phyloP scores from a whole-genome alignment of 106 monocot species.

The Xerophyta viscosa region DNA sequence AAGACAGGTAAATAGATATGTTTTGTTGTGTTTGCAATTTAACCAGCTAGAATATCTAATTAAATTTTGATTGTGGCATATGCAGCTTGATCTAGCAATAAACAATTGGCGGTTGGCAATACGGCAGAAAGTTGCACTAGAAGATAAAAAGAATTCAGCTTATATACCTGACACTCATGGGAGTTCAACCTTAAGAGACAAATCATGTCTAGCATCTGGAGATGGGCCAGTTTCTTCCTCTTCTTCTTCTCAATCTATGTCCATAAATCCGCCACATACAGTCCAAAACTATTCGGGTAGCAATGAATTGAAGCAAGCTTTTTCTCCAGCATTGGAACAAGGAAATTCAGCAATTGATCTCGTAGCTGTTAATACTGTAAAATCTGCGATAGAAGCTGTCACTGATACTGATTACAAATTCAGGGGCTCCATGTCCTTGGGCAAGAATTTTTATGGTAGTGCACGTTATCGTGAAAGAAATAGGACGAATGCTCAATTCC shows the following conservation, averaged over 20 bases:
- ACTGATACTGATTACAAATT: constrained; percentile 3
- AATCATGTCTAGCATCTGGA: background rate
- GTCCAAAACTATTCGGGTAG: background rate
- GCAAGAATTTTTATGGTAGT: background rate
- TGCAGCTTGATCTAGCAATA: constrained; percentile 33
- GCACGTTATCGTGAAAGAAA: constrained; percentile 15
- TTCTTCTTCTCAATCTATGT: background rate
- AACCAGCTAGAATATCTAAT: background rate
- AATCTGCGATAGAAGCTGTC: background rate
- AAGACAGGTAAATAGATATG: constrained; percentile 13
- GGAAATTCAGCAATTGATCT: constrained; percentile 2
- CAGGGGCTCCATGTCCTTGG: background rate
- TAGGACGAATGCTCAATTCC: background rate
- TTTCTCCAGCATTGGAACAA: background rate
- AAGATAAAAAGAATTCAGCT: background rate
- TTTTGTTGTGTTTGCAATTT: background rate
- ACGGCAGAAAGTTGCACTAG: constrained; percentile 14
- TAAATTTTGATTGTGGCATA: background rate
- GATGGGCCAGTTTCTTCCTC: background rate
- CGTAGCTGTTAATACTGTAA: background rate
- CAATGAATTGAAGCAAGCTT: constrained; percentile 1
- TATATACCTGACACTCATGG: background rate
- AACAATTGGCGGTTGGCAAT: background rate
- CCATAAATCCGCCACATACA: constrained; percentile 2
- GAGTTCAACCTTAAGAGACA: constrained; percentile 5